A percentile compares a stretch with the other conserved stretches of the same genome.
Evolutionary conservation across 2,329 filamentous ascomycete genomes (phyloP).

Genomic region (Aspergillus brasiliensis): DNA sequence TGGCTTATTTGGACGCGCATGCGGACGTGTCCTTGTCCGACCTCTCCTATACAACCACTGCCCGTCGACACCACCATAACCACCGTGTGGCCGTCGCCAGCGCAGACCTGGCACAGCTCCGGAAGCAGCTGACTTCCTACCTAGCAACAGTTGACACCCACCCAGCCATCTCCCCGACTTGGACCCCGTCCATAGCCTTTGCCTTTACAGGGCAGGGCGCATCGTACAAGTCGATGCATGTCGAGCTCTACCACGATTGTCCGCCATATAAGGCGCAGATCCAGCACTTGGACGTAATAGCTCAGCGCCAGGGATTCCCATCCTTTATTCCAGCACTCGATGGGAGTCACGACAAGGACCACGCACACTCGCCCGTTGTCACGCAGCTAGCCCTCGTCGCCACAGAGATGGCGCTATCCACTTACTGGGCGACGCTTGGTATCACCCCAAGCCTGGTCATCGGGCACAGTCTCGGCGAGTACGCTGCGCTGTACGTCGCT

Average conservation of each 20-base stretch:
- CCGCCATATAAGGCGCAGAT: slow-evolving; percentile 1
- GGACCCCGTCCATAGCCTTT: slow-evolving; percentile 34
- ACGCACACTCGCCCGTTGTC: no score
- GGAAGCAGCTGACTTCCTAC: slow-evolving; percentile 50
- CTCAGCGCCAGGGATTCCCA: no score
- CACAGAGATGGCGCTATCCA: slow-evolving; percentile 44
- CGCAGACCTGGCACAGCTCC: neutral
- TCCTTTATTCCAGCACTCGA: no score
- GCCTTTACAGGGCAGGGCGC: slow-evolving; percentile 42
- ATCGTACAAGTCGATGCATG: slow-evolving; percentile 21
- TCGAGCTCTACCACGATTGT: no score
- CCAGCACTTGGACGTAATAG: slow-evolving; percentile 29
- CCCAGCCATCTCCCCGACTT: slow-evolving; percentile 3
- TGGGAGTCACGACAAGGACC: no score
- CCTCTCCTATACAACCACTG: slow-evolving; percentile 67
- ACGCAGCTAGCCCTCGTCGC: slow-evolving; percentile 42
- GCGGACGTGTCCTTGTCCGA: slow-evolving; percentile 51
- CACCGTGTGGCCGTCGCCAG: slow-evolving; percentile 9
- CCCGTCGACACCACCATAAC: slow-evolving; percentile 45
- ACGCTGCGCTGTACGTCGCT: slow-evolving; percentile 36
- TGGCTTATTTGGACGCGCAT: slow-evolving; percentile 42
- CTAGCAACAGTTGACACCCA: slow-evolving; percentile 47
- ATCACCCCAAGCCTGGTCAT: slow-evolving; percentile 56
- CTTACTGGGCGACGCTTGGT: slow-evolving; percentile 33
- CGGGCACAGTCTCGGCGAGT: slow-evolving; percentile 46